Evolutionary conservation across 345 rosid species (phyloP).

Genomic region (thale cress (Arabidopsis thaliana)): TAIR10.1 NC_003076.8:5568001-5568500

Average conservation of each 20-base stretch:
- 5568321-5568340: slow-evolving; percentile 3
- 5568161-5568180: not conserved
- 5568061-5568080: not conserved
- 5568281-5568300: not conserved
- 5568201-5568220: no score
- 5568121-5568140: not conserved
- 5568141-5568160: not conserved
- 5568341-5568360: slow-evolving; percentile 42
- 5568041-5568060: not conserved
- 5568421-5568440: slow-evolving; percentile 20
- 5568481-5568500: not conserved
- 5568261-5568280: not conserved
- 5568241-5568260: no score
- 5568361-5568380: not conserved
- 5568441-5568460: slow-evolving; percentile 42
- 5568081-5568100: not conserved
- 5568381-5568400: slow-evolving; percentile 43
- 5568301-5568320: not conserved
- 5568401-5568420: slow-evolving; percentile 53
- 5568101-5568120: not conserved
- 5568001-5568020: not conserved
- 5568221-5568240: no score
- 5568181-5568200: no score
- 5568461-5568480: slow-evolving; percentile 38
- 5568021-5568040: not conserved